These are phyloP conservation scores for Zymoseptoria ardabiliae DNA, from an alignment of 2,329 filamentous ascomycete genomes.

Conservation along the genomic window DNA sequence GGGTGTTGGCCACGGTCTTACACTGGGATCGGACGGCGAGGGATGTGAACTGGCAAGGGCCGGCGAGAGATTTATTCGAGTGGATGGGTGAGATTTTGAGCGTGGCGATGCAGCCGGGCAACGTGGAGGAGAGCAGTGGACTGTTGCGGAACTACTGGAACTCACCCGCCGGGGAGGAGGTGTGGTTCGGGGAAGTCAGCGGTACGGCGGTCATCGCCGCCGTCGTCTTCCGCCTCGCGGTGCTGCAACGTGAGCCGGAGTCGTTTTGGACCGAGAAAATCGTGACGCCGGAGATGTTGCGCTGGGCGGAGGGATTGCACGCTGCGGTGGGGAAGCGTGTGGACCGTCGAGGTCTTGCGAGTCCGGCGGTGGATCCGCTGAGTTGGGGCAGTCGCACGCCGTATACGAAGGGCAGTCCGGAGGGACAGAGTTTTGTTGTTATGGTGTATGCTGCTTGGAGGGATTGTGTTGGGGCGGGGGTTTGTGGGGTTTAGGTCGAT, in stretches of 20 bases:
- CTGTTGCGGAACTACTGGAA: conserved; percentile 42
- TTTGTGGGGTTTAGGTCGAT: conserved; percentile 15
- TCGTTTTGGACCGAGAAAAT: neutral
- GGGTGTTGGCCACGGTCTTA: conserved; percentile 39
- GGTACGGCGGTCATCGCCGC: conserved; percentile 43
- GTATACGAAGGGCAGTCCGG: conserved; percentile 28
- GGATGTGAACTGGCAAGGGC: conserved; percentile 4
- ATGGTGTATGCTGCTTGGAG: conserved; percentile 38
- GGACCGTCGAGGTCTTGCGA: conserved; percentile 32
- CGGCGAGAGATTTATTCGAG: conserved; percentile 20
- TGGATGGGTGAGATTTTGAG: conserved; percentile 34
- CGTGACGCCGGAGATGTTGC: neutral
- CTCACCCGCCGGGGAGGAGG: neutral
- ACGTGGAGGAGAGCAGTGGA: conserved; percentile 31
- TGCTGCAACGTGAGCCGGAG: conserved; percentile 7
- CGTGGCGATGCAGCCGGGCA: conserved; percentile 24
- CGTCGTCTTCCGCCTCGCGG: conserved; percentile 37
- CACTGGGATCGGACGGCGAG: conserved; percentile 6
- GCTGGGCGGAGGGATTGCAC: conserved; percentile 39
- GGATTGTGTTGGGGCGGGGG: conserved; percentile 30
- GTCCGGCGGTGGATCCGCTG: conserved; percentile 39
- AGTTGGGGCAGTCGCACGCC: conserved; percentile 12
- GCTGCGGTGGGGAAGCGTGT: conserved; percentile 31
- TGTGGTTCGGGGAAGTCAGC: conserved; percentile 43
- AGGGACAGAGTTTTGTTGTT: conserved; percentile 40